Evolutionary conservation across 1,284 basidiomycete genomes (phyloP).

Genomic region (Neotropicomus parvogracilis): DNA sequence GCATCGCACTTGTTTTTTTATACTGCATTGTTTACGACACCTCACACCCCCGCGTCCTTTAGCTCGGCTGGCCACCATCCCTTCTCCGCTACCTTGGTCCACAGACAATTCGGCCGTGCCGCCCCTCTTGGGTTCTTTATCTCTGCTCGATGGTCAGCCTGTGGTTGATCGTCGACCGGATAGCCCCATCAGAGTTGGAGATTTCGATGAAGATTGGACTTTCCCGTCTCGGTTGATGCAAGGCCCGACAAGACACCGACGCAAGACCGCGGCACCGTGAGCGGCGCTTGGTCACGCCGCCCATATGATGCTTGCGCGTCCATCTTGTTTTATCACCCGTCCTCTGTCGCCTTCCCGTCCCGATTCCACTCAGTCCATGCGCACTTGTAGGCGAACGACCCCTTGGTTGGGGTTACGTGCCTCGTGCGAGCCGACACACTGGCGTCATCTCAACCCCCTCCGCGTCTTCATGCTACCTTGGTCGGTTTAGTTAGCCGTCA

Average conservation of each 20-base stretch:
- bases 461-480: slow-evolving; percentile 9
- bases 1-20: slow-evolving; percentile 53
- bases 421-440: slow-evolving; percentile 67
- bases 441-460: slow-evolving; percentile 42
- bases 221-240: slow-evolving; percentile 44
- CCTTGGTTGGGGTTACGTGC: slow-evolving; percentile 72
- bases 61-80: slow-evolving; percentile 24
- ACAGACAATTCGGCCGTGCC: slow-evolving; percentile 46
- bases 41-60: slow-evolving; percentile 15
- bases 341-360: slow-evolving; percentile 41
- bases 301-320: slow-evolving; percentile 40
- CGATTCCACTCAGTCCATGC: slow-evolving; percentile 50
- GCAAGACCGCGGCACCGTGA: slow-evolving; percentile 60
- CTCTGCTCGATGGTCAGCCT: slow-evolving; percentile 16
- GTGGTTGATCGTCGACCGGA: slow-evolving; percentile 20
- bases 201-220: slow-evolving; percentile 47
- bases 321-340: slow-evolving; percentile 42
- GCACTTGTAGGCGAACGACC: slow-evolving; percentile 65
- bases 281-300: slow-evolving; percentile 42
- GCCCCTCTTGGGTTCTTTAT: slow-evolving; percentile 25
- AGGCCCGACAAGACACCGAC: slow-evolving; percentile 54
- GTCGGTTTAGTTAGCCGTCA: slow-evolving; percentile 22
- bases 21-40: slow-evolving; percentile 37
- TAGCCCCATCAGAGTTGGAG: slow-evolving; percentile 27
- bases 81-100: too few species aligned